These are phyloP conservation scores for Xylariaceae sp. DNA, from an alignment of 2,329 filamentous ascomycete genomes.

Conservation along the genomic window DNA sequence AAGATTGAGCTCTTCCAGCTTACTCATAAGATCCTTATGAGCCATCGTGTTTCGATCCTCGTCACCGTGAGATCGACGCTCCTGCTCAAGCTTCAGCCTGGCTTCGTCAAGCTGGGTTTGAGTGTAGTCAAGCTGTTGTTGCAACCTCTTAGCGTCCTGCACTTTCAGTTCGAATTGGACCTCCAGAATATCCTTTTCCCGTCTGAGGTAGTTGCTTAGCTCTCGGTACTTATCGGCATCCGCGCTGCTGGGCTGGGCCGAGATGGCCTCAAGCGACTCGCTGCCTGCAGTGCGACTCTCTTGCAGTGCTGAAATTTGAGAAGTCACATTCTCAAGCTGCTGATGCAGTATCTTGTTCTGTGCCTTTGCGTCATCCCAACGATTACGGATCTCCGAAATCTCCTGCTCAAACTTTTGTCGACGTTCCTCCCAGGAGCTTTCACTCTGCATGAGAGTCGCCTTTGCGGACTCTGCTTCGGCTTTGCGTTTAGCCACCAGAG, in stretches of 20 bases:
- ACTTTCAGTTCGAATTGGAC: constrained; percentile 89
- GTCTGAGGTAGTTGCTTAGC: constrained; percentile 82
- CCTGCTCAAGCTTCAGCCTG: constrained; percentile 83
- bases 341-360: constrained; percentile 89
- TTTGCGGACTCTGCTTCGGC: constrained; percentile 83
- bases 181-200: constrained; percentile 96
- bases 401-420: constrained; percentile 78
- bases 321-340: constrained; percentile 76
- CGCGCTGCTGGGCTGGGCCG: constrained; percentile 48
- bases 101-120: constrained; percentile 86
- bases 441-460: constrained; percentile 69
- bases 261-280: constrained; percentile 49
- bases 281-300: constrained; percentile 59
- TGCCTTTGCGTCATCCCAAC: constrained; percentile 76
- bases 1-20: constrained; percentile 89
- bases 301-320: constrained; percentile 75
- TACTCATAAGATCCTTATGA: constrained; percentile 88
- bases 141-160: constrained; percentile 81
- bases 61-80: constrained; percentile 71
- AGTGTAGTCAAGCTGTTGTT: constrained; percentile 83
- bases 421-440: constrained; percentile 83
- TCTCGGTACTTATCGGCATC: constrained; percentile 76
- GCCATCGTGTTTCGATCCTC: constrained; percentile 67
- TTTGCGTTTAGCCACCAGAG: constrained; percentile 66
- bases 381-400: constrained; percentile 67